phyloP scores from a whole-genome alignment of 495 filamentous ascomycete genomes.

The Tuber aestivum region DNA sequence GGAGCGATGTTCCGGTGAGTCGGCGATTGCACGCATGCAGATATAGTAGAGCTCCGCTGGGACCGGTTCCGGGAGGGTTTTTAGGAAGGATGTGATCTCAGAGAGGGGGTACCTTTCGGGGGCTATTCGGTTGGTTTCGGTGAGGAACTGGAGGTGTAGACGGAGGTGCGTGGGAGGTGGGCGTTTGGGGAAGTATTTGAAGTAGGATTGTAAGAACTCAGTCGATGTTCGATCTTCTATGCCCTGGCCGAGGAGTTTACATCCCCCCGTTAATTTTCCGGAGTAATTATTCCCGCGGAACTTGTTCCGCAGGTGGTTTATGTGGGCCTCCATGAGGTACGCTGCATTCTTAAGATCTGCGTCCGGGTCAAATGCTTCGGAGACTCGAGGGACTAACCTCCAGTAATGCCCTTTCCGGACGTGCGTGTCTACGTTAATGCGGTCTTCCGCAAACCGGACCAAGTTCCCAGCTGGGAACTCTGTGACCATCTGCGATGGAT shows the following conservation, averaged over 20 bases:
- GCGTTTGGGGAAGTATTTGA: conserved; percentile 41
- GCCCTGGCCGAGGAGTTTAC: conserved; percentile 45
- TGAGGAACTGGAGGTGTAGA: conserved; percentile 42
- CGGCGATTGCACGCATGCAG: conserved; percentile 45
- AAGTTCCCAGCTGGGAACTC: not conserved
- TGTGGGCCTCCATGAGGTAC: conserved; percentile 38
- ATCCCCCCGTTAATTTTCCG: not conserved
- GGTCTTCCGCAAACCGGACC: not conserved
- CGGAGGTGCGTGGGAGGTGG: conserved; percentile 41
- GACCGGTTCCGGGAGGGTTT: conserved; percentile 46
- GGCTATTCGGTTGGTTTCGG: conserved; percentile 42
- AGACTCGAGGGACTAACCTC: conserved; percentile 15
- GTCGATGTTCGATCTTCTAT: conserved; percentile 48
- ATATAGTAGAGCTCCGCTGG: conserved; percentile 44
- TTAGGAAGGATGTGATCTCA: conserved; percentile 39
- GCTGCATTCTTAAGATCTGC: conserved; percentile 27
- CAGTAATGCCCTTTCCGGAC: conserved; percentile 16
- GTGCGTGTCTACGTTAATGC: conserved; percentile 1
- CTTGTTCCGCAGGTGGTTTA: conserved; percentile 43
- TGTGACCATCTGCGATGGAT: not conserved
- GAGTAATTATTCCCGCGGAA: conserved; percentile 7
- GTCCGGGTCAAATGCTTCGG: conserved; percentile 18
- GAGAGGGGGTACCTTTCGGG: conserved; percentile 37
- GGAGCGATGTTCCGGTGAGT: conserved; percentile 20
- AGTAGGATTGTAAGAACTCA: conserved; percentile 49